Evolutionary conservation across 768 basidiomycete species (phyloP), one percentile per base, ranked within the genome.

Genomic region (Boletus bicolor): DNA sequence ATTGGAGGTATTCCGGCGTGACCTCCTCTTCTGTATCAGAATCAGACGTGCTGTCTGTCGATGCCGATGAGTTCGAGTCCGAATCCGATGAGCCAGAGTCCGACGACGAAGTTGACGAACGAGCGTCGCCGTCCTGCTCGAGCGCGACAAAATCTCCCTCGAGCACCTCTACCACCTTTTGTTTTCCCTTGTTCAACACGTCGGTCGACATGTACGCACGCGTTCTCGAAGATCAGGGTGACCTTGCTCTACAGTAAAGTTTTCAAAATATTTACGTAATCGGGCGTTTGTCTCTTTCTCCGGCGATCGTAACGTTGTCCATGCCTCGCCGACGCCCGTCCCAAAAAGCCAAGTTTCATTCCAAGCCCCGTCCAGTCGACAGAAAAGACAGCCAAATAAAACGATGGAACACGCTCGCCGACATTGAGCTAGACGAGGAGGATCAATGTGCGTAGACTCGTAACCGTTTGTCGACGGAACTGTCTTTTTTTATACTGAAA

Each of bases 371-470:
- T 28, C 72, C 77, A 11, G 64, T 82, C 5, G 75, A 82, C 61
- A 79, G 77, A 54, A 76, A 73, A 35, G 81, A 85, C 46, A 71
- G 75, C 26, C 82, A 73, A 59, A 63, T 89, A 11, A 80, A 80
- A 56, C 80, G 81, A 70, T 91, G 90, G 89, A 78, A 89, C 57
- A 83, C 76, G 35, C 60, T 72, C 24, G 76, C 77, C 7, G 91
- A 92, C 64, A 82, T 92, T 51, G 87, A 85, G 10, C 66, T 88
- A 58, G 89, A 92, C 61, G 86, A 85, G 62, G 87, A 90, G 66
- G 90, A 92, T 67, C 79, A 85, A 65, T 91, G 90, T 91, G 64
- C 58, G 86, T 76, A 15, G 5, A 1, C 21, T 26, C 34, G n/a
- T 11, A 24, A 26, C 46, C 17, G 10, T 49, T 49, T 17, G 17